Percentiles rank a stretch among this genome's conserved stretches.
These are phyloP conservation scores for Lichina pygmaea DNA, from an alignment of 495 filamentous ascomycete species.

Conservation along the genomic window DNA sequence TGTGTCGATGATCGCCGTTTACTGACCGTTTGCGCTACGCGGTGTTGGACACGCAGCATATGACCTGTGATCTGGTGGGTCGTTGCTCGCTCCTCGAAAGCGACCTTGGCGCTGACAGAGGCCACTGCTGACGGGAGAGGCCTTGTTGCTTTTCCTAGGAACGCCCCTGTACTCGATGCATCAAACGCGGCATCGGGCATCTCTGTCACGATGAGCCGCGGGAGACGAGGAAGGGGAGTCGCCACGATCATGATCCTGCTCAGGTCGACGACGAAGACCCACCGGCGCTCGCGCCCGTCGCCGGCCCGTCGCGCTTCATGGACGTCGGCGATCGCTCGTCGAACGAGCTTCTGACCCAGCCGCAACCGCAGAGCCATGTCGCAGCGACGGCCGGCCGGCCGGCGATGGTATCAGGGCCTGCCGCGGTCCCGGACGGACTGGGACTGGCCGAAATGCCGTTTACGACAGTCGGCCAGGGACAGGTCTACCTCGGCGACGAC, in stretches of 20 bases:
- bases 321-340: too few relatives aligned
- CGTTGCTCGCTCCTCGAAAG: not conserved
- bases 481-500: slow-evolving; percentile 21
- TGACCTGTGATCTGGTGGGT: slow-evolving; percentile 98
- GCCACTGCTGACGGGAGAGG: slow-evolving; percentile 18
- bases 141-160: slow-evolving; percentile 30
- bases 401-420: too few relatives aligned
- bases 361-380: too few relatives aligned
- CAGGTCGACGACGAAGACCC: slow-evolving; percentile 26
- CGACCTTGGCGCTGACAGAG: not conserved
- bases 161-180: slow-evolving; percentile 87
- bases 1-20: too few relatives aligned
- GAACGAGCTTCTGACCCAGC: too few relatives aligned
- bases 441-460: not conserved
- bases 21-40: too few relatives aligned
- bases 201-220: slow-evolving; percentile 95
- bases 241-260: slow-evolving; percentile 34
- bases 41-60: slow-evolving; percentile 37
- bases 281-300: too few relatives aligned
- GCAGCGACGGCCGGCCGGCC: too few relatives aligned
- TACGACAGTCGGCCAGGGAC: not conserved
- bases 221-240: slow-evolving; percentile 46
- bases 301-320: too few relatives aligned
- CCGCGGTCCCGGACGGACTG: too few relatives aligned
- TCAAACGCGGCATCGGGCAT: slow-evolving; percentile 97